Percentiles rank a stretch among this genome's conserved stretches.
These are phyloP conservation scores for Globisporangium yorkense DNA, from an alignment of 352 stramenopile genomes.

Conservation along the genomic window DNA sequence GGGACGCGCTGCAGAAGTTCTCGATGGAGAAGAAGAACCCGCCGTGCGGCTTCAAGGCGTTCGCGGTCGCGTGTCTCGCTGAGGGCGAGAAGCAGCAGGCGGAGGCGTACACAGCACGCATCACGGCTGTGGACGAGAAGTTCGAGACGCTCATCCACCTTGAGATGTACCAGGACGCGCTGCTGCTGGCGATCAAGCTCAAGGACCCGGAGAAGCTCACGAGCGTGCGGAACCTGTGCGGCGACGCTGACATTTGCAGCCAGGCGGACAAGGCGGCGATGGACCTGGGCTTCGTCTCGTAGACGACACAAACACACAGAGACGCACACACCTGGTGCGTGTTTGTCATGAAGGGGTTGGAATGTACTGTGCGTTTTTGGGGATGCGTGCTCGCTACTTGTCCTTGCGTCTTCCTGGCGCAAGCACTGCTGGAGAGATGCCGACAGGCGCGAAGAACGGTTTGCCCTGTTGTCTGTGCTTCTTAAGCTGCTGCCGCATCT, in stretches of 20 bases:
- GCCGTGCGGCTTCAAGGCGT: conserved; percentile 81
- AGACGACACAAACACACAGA: background rate
- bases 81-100: conserved; percentile 76
- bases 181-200: conserved; percentile 79
- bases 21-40: conserved; percentile 84
- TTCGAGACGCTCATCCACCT: conserved; percentile 85
- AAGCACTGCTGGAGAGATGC: background rate
- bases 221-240: conserved; percentile 74
- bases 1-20: conserved; percentile 85
- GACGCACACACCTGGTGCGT: background rate
- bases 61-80: conserved; percentile 70
- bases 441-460: background rate
- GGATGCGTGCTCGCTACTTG: background rate
- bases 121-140: conserved; percentile 80
- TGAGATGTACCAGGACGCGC: conserved; percentile 76
- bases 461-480: background rate
- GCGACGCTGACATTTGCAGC: conserved; percentile 65
- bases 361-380: background rate
- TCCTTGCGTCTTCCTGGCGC: background rate
- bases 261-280: conserved; percentile 78
- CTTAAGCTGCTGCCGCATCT: conserved; percentile 7
- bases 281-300: conserved; percentile 76
- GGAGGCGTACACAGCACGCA: conserved; percentile 77
- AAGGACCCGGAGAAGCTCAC: conserved; percentile 86
- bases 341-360: background rate